These are phyloP conservation scores for Lepidium sativum DNA, from an alignment of 345 rosid species.

Conservation along the genomic window DNA sequence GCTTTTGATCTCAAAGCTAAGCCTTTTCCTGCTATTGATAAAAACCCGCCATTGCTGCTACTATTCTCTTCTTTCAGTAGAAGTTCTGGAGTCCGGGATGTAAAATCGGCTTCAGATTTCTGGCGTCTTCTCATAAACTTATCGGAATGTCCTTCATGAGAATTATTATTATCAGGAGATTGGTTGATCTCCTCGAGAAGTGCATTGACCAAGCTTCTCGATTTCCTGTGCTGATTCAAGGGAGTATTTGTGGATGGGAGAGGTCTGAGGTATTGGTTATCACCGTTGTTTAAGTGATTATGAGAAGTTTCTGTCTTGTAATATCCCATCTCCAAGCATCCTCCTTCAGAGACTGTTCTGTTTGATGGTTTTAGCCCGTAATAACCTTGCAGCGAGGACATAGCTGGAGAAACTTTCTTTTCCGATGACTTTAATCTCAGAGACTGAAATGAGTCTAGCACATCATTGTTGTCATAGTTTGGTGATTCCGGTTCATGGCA, in stretches of 20 bases:
- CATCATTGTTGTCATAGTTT: constrained; percentile 7
- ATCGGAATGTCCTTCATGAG: constrained; percentile 30
- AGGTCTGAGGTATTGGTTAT: constrained; percentile 26
- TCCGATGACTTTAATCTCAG: constrained; percentile 39
- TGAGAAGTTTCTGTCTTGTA: constrained; percentile 31
- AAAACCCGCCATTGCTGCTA: constrained; percentile 29
- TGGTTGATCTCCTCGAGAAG: constrained; percentile 40
- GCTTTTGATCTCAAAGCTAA: constrained; percentile 65
- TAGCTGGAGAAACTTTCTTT: constrained; percentile 48
- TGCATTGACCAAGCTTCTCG: constrained; percentile 51
- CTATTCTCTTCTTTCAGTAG: constrained; percentile 54
- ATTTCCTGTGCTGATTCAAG: constrained; percentile 39
- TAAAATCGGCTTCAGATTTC: constrained; percentile 51
- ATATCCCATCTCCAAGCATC: constrained; percentile 30
- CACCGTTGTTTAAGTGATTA: constrained; percentile 15
- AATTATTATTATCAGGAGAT: constrained; percentile 10
- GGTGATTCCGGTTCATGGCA: constrained; percentile 28
- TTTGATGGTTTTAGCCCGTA: constrained; percentile 55
- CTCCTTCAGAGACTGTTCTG: constrained; percentile 30
- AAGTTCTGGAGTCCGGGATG: constrained; percentile 39
- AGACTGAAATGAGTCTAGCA: constrained; percentile 60
- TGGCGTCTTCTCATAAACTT: constrained; percentile 52
- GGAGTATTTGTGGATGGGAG: constrained; percentile 32
- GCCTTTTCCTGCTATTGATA: constrained; percentile 47
- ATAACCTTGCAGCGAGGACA: constrained; percentile 69